Base-by-base conservation (phyloP, 768 basidiomycete species). In the Hysterangium stoloniferum region DNA sequence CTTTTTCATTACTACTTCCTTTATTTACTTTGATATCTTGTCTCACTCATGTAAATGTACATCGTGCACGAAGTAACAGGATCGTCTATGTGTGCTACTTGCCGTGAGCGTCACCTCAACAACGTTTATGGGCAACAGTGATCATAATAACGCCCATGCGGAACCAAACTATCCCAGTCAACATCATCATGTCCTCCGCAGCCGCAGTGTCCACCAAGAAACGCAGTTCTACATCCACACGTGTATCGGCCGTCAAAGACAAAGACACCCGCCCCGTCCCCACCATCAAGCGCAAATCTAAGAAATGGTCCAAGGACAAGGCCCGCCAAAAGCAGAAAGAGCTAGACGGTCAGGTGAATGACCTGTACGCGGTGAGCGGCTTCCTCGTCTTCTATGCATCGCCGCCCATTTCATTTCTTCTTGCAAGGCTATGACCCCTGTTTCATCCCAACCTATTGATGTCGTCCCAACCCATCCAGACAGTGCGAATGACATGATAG, bases 231-330 rank as follows among this genome's bases (percentile, higher is more conserved):
- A 42, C 15, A 13, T 11, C n/a, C 19, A 5, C 41, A 42, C 41
- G 41, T 22, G 41, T 15, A 5, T 42, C 41, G 15, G n/a, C 24
- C 11, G 41, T 42, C 41, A 42, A 42, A 22, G 41, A 42, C 33
- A 33, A 19, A 48, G 19, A 2, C 19, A 19, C 45, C n/a, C n/a
- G n/a, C n/a, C n/a, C n/a, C n/a, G n/a, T n/a, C n/a, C n/a, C n/a
- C n/a, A 25, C 2, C 12, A 45, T 8, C 43, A 46, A 46, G 17
- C 29, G 45, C 13, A 46, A 46, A 31, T 25, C 29, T 31, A 46
- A 46, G 19, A 32, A 32, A 32, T 46, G 45, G 45, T 46, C 45
- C 20, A 46, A 31, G 22, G 29, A 32, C 45, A 31, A 46, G 17
- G 13, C 45, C 6, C 45, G 27, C 15, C 45, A 46, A 24, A 31